These are phyloP conservation scores for Diaporthe ilicicola DNA, from an alignment of 2,329 filamentous ascomycete species.

Conservation along the genomic window DNA sequence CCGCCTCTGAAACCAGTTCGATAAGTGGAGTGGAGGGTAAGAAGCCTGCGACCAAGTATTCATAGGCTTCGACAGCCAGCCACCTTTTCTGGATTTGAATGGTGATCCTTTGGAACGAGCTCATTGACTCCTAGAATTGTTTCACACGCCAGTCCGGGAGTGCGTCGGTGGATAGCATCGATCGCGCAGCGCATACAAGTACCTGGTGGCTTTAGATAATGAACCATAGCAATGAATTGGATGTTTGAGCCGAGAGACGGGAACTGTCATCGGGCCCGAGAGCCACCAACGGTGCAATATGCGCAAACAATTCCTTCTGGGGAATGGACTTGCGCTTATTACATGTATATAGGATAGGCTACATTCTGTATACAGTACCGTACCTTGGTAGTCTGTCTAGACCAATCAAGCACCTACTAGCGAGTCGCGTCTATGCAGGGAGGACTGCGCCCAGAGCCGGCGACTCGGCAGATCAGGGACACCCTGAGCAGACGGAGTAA, in stretches of 20 bases:
- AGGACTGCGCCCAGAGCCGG: not conserved
- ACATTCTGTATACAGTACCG: not conserved
- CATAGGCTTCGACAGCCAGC: conserved; percentile 9
- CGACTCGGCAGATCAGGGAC: not conserved
- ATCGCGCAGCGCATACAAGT: not conserved
- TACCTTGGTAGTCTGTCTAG: not conserved
- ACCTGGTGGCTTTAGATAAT: not conserved
- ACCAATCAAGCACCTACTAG: not conserved
- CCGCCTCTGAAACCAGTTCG: conserved; percentile 29
- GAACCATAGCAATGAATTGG: not conserved
- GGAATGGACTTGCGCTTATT: not conserved
- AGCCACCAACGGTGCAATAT: not conserved
- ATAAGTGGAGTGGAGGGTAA: conserved; percentile 27
- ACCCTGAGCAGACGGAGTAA: not conserved
- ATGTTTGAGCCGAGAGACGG: not conserved
- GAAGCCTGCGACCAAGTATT: conserved; percentile 28
- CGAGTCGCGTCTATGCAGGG: not conserved
- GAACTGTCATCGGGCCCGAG: too few species aligned
- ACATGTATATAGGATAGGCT: not conserved
- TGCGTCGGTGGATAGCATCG: not conserved
- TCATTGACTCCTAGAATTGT: too few species aligned
- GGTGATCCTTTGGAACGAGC: not conserved
- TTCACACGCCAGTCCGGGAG: not conserved
- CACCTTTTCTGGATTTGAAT: not conserved
- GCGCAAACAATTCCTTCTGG: not conserved